Evolutionary conservation across 1,284 basidiomycete genomes (phyloP).

Genomic region (Coniophora puteana): DNA sequence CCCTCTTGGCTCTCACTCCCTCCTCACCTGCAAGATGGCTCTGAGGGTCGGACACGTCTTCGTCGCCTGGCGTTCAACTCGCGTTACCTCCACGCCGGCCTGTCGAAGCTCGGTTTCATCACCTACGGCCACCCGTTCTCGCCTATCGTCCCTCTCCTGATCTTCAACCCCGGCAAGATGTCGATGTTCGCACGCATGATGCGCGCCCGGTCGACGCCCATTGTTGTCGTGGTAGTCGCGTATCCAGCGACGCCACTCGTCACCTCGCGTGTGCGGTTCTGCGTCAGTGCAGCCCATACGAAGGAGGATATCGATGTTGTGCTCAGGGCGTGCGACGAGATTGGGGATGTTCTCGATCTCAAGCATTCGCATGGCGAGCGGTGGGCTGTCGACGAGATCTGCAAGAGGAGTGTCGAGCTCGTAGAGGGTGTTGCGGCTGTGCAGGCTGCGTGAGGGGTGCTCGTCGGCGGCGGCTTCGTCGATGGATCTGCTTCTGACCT

Average conservation of each 20-base stretch:
- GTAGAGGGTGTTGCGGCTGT: slow-evolving; percentile 37
- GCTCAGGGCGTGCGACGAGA: slow-evolving; percentile 87
- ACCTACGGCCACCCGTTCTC: slow-evolving; percentile 91
- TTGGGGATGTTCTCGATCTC: slow-evolving; percentile 85
- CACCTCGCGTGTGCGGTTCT: slow-evolving; percentile 90
- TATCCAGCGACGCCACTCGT: slow-evolving; percentile 94
- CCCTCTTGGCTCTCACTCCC: slow-evolving; percentile 76
- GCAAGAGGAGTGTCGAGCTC: slow-evolving; percentile 73
- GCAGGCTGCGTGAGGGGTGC: too few relatives aligned
- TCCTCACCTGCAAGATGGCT: slow-evolving; percentile 67
- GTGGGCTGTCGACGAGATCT: slow-evolving; percentile 83
- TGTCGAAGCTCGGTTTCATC: slow-evolving; percentile 95
- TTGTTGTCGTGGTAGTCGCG: slow-evolving; percentile 86
- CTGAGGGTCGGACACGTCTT: slow-evolving; percentile 80
- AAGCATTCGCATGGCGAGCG: slow-evolving; percentile 76
- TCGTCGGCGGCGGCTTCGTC: too few relatives aligned
- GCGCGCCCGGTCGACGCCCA: slow-evolving; percentile 76
- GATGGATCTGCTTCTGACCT: too few relatives aligned
- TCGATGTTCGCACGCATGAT: slow-evolving; percentile 86
- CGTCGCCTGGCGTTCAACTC: slow-evolving; percentile 93
- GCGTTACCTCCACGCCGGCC: slow-evolving; percentile 84
- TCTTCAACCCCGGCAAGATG: slow-evolving; percentile 96
- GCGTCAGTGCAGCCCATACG: slow-evolving; percentile 92
- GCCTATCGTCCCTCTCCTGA: slow-evolving; percentile 89
- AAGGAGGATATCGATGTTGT: slow-evolving; percentile 94